Conservation (phyloP, 768 basidiomycete species). For the Panaeolus papilionaceus region DNA sequence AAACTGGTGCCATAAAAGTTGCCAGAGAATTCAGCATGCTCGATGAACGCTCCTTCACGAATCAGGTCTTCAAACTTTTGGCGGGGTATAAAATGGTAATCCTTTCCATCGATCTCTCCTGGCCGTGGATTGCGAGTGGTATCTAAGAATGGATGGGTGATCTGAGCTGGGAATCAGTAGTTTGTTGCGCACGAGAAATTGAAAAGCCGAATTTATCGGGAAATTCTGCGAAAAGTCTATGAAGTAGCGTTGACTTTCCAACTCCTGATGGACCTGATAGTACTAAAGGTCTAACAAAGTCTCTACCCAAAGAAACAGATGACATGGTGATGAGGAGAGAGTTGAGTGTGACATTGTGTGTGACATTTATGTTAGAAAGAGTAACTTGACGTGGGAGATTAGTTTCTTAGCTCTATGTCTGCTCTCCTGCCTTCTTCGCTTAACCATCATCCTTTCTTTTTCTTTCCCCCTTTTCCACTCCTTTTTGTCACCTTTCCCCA, state of each 20-base stretch:
- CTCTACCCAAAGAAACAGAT: slow-evolving; percentile 6
- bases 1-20: slow-evolving; percentile 95
- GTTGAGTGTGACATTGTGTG: slow-evolving; percentile 10
- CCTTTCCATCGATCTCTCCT: slow-evolving; percentile 81
- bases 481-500: slow-evolving; percentile 18
- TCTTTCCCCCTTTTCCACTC: slow-evolving; percentile 16
- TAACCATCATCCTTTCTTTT: slow-evolving; percentile 18
- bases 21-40: slow-evolving; percentile 91
- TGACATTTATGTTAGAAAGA: slow-evolving; percentile 9
- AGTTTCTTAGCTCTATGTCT: background rate
- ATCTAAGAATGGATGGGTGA: slow-evolving; percentile 53
- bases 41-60: slow-evolving; percentile 80
- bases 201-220: slow-evolving; percentile 92
- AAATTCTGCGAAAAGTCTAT: slow-evolving; percentile 77
- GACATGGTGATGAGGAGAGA: slow-evolving; percentile 14
- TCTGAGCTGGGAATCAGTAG: slow-evolving; percentile 20
- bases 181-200: slow-evolving; percentile 76
- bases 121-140: slow-evolving; percentile 87
- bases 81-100: slow-evolving; percentile 84
- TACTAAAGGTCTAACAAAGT: slow-evolving; percentile 76
- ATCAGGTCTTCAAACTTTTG: slow-evolving; percentile 79
- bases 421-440: background rate
- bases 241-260: slow-evolving; percentile 91
- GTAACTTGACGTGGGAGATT: slow-evolving; percentile 19
- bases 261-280: slow-evolving; percentile 93